These are phyloP conservation scores for Pseudopyricularia javanii DNA, from an alignment of 2,329 filamentous ascomycete genomes.

Conservation along the genomic window DNA sequence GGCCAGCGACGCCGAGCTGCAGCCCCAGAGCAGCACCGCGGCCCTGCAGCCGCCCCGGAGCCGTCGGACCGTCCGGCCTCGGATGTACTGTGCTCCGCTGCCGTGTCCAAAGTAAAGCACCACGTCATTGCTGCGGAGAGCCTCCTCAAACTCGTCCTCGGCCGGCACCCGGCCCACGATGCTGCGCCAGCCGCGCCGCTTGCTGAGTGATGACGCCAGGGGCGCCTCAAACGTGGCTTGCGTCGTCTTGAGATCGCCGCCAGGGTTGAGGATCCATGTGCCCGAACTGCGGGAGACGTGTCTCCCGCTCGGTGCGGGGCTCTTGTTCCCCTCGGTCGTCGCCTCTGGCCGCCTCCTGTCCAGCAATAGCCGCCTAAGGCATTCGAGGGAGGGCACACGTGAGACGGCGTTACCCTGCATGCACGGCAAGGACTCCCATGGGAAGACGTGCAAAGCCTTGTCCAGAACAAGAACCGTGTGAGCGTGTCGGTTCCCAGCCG, in stretches of 20 bases:
- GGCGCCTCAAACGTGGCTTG: slow-evolving; percentile 60
- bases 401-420: slow-evolving; percentile 70
- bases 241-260: slow-evolving; percentile 69
- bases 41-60: slow-evolving; percentile 58
- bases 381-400: slow-evolving; percentile 75
- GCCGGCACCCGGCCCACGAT: slow-evolving; percentile 58
- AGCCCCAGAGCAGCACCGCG: slow-evolving; percentile 84
- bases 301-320: slow-evolving; percentile 27
- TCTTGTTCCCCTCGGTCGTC: slow-evolving; percentile 6
- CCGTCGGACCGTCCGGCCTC: slow-evolving; percentile 67
- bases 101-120: slow-evolving; percentile 95
- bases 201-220: slow-evolving; percentile 30
- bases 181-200: slow-evolving; percentile 42
- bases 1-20: slow-evolving; percentile 69
- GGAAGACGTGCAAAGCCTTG: slow-evolving; percentile 80
- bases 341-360: slow-evolving; percentile 26
- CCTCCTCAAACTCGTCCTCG: slow-evolving; percentile 63
- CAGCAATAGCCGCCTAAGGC: slow-evolving; percentile 63
- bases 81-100: slow-evolving; percentile 87
- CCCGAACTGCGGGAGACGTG: slow-evolving; percentile 41
- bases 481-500: slow-evolving; percentile 22
- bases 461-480: slow-evolving; percentile 88
- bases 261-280: slow-evolving; percentile 82
- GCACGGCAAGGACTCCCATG: slow-evolving; percentile 91
- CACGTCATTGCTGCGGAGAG: slow-evolving; percentile 55